Evolutionary conservation across 306 rosid species (phyloP).

Genomic region (Arachis stenosperma): DNA sequence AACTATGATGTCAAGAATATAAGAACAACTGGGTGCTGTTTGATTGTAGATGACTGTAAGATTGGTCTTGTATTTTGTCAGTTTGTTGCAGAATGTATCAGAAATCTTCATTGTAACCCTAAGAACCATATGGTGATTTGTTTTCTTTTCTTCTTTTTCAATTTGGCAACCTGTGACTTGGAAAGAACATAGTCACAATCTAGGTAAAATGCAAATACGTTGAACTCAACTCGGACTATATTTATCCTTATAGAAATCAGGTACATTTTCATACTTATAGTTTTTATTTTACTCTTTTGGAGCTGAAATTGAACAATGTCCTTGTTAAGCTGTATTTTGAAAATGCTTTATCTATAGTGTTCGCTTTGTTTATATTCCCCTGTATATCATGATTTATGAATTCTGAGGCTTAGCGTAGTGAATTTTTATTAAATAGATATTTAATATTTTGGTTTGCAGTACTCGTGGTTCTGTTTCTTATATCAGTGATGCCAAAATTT

Average conservation of each 20-base stretch:
- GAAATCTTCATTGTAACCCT: too few relatives aligned
- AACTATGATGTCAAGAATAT: too few relatives aligned
- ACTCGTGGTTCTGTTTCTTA: neutral
- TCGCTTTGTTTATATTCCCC: neutral
- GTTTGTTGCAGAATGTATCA: too few relatives aligned
- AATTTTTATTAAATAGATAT: neutral
- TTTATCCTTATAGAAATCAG: conserved; percentile 96
- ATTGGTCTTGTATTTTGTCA: too few relatives aligned
- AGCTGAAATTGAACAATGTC: conserved; percentile 4
- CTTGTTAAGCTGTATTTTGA: neutral
- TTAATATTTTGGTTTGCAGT: neutral
- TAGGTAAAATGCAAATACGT: conserved; percentile 78
- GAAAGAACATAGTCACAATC: too few relatives aligned
- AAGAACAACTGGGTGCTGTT: too few relatives aligned
- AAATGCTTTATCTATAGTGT: neutral
- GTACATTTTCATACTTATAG: conserved; percentile 32
- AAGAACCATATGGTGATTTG: too few relatives aligned
- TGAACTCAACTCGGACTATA: conserved; percentile 72
- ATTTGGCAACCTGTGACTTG: too few relatives aligned
- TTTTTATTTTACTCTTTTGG: neutral
- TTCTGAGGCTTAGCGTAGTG: conserved; percentile 4
- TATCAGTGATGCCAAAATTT: neutral
- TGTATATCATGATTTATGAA: conserved; percentile 1
- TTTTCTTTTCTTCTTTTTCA: too few relatives aligned
- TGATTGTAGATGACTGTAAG: too few relatives aligned